A percentile compares a stretch with the other conserved stretches of the same genome.
Evolutionary conservation across 2,329 filamentous ascomycete genomes (phyloP).

Genomic region (Taxawa tesnikishii): DNA sequence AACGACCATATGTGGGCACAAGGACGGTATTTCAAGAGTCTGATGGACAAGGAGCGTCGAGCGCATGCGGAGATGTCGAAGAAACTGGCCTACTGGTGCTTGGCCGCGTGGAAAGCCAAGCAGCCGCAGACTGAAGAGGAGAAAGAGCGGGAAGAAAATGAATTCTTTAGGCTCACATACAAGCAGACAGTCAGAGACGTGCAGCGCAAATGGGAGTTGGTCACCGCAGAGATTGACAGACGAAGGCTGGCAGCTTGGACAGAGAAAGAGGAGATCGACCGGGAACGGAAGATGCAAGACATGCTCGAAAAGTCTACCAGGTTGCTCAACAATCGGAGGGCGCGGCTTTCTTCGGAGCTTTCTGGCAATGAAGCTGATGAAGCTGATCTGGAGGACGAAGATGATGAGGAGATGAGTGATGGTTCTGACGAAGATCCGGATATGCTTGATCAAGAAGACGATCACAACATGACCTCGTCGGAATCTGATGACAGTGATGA

Average conservation of each 20-base stretch:
- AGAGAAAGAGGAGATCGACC: constrained; percentile 43
- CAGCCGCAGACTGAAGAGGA: constrained; percentile 71
- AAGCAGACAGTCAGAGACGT: constrained; percentile 57
- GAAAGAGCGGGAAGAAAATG: constrained; percentile 63
- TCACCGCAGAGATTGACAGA: constrained; percentile 45
- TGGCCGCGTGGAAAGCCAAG: constrained; percentile 60
- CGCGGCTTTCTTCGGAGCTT: constrained; percentile 5
- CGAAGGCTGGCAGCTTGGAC: constrained; percentile 45
- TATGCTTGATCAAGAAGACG: constrained; percentile 28
- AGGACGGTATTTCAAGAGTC: constrained; percentile 63
- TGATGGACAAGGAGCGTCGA: constrained; percentile 68
- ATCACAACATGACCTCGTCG: constrained; percentile 49
- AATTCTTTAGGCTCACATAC: constrained; percentile 54
- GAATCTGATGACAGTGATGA: constrained; percentile 49
- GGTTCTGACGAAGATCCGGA: too few species aligned
- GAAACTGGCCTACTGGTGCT: constrained; percentile 63
- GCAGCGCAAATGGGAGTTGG: constrained; percentile 47
- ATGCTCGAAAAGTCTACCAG: constrained; percentile 60
- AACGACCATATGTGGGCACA: constrained; percentile 75
- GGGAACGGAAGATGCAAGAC: constrained; percentile 56
- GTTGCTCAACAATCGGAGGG: constrained; percentile 50
- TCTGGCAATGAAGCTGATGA: constrained; percentile 24
- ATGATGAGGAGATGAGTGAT: constrained; percentile 30
- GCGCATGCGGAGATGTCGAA: constrained; percentile 69
- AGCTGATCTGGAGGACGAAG: constrained; percentile 32